A percentile compares a stretch with the other conserved stretches of the same genome.
Evolutionary conservation across 306 rosid genomes (phyloP).

Genomic region (Sindora glabra): DNA sequence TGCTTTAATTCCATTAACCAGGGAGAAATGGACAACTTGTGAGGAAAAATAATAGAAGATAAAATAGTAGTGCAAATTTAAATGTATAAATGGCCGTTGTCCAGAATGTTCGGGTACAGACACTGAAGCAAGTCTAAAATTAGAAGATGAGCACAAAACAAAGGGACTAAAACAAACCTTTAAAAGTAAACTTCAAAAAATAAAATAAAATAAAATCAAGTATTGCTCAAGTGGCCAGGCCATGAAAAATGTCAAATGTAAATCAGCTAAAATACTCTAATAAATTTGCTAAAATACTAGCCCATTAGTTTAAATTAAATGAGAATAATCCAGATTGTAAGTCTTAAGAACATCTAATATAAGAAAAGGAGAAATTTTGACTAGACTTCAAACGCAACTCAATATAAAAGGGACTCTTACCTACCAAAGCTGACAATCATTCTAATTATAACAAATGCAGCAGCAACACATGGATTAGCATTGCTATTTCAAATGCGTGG

Average conservation of each 20-base stretch:
- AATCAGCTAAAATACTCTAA: neutral
- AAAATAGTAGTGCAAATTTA: neutral
- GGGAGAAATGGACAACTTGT: neutral
- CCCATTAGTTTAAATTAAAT: no score
- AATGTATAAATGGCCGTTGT: neutral
- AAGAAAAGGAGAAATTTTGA: neutral
- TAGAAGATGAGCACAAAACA: neutral
- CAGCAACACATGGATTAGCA: neutral
- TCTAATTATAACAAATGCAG: neutral
- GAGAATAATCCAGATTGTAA: no score
- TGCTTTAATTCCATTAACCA: slow-evolving; percentile 23
- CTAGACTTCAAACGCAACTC: neutral
- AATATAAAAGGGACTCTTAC: neutral
- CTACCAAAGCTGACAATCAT: neutral
- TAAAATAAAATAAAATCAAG: neutral
- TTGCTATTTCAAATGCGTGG: neutral
- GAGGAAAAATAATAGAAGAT: neutral
- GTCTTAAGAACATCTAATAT: no score
- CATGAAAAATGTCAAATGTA: neutral
- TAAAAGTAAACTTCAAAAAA: neutral
- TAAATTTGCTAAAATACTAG: no score
- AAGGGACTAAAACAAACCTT: neutral
- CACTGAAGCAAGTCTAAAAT: neutral
- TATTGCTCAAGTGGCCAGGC: neutral
- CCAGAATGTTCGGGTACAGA: neutral